phyloP scores from a whole-genome alignment of 2,329 filamentous ascomycete species.

The Verticillium nubilum region DNA sequence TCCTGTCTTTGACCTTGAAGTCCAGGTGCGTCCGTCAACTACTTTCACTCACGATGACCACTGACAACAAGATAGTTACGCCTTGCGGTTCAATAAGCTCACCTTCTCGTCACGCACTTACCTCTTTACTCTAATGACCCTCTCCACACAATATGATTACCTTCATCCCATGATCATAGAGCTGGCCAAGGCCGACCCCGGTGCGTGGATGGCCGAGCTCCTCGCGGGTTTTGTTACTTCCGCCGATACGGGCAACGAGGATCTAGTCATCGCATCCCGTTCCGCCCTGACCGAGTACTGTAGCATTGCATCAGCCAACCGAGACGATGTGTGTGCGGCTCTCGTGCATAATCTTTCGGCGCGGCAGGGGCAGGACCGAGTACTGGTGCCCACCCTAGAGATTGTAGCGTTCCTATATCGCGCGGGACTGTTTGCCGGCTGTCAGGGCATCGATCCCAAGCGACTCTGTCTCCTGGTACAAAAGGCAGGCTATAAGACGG shows the following conservation, averaged over 20 bases:
- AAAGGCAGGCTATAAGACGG: conserved; percentile 75
- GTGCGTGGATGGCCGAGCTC: conserved; percentile 44
- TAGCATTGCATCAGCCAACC: conserved; percentile 28
- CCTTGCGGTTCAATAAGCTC: conserved; percentile 26
- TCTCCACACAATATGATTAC: conserved; percentile 28
- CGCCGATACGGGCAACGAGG: conserved; percentile 72
- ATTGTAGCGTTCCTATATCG: conserved; percentile 73
- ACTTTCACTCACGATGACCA: not conserved
- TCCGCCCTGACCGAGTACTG: conserved; percentile 57
- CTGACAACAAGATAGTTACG: conserved; percentile 26
- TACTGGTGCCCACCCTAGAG: conserved; percentile 71
- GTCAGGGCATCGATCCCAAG: conserved; percentile 37
- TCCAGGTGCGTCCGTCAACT: conserved; percentile 32
- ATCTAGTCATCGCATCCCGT: conserved; percentile 64
- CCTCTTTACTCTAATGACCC: conserved; percentile 47
- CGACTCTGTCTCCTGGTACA: conserved; percentile 66
- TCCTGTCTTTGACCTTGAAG: conserved; percentile 39
- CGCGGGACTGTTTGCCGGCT: conserved; percentile 41
- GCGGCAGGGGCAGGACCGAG: conserved; percentile 56
- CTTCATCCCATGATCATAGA: conserved; percentile 30
- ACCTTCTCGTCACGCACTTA: conserved; percentile 56
- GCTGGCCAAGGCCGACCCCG: conserved; percentile 23
- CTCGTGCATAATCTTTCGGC: conserved; percentile 49
- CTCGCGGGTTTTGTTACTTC: conserved; percentile 66
- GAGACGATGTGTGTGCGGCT: conserved; percentile 41